Conservation (phyloP, 202 grass and related monocot species). For the Schoenoplectus tabernaemontani region DNA sequence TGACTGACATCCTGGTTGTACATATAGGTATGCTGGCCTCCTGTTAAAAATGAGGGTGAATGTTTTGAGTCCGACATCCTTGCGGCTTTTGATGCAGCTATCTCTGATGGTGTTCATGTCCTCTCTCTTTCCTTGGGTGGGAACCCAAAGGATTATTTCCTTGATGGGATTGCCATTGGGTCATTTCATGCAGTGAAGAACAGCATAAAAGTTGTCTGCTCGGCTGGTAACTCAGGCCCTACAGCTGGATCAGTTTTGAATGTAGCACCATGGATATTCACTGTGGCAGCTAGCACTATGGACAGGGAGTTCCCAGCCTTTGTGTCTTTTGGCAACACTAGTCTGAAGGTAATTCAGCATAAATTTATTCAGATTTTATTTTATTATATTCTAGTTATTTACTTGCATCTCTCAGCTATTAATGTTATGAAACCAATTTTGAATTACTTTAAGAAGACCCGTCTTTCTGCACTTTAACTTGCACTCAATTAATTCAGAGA, state of each 20-base stretch:
- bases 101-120: constrained; percentile 65
- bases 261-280: constrained; percentile 66
- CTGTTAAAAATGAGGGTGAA: neutral
- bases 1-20: neutral
- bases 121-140: constrained; percentile 66
- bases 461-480: neutral
- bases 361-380: neutral
- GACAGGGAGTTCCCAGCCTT: constrained; percentile 54
- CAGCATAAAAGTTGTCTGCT: constrained; percentile 54
- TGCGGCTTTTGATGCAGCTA: constrained; percentile 69
- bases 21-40: constrained; percentile 41
- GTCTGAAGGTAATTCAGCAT: constrained; percentile 23
- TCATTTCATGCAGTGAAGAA: constrained; percentile 60
- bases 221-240: constrained; percentile 52
- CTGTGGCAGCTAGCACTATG: constrained; percentile 52
- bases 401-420: neutral
- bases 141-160: neutral
- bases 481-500: neutral
- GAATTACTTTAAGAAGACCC: neutral
- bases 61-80: constrained; percentile 66
- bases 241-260: constrained; percentile 38
- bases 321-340: constrained; percentile 31
- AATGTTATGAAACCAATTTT: neutral
- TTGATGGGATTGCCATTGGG: constrained; percentile 44
- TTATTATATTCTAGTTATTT: neutral